Evolutionary conservation across 495 filamentous ascomycete genomes (phyloP).

Genomic region (Penicillium steckii): DNA sequence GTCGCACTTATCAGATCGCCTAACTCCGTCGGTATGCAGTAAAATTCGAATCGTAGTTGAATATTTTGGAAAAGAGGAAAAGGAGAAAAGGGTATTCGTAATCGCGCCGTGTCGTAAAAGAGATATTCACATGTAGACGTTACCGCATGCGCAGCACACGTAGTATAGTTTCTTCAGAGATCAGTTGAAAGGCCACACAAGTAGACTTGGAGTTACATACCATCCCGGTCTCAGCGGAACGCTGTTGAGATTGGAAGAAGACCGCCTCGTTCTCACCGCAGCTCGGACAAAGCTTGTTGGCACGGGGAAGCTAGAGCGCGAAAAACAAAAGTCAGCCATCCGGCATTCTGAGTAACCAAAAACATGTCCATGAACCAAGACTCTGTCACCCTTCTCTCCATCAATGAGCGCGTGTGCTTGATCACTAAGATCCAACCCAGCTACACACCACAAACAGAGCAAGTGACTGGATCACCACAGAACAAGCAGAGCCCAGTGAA

Average conservation of each 20-base stretch:
- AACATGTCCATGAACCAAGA: not conserved
- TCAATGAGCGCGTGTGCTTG: too few relatives aligned
- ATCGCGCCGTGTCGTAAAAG: slow-evolving; percentile 22
- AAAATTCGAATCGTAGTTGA: not conserved
- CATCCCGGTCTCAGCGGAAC: slow-evolving; percentile 96
- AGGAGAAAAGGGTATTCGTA: slow-evolving; percentile 38
- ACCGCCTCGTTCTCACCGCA: slow-evolving; percentile 87
- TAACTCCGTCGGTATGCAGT: slow-evolving; percentile 31
- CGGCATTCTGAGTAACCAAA: slow-evolving; percentile 11
- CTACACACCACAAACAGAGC: slow-evolving; percentile 40
- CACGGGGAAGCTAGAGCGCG: slow-evolving; percentile 73
- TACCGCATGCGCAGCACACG: slow-evolving; percentile 89
- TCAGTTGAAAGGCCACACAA: not conserved
- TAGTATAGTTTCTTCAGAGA: slow-evolving; percentile 85
- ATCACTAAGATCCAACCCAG: too few relatives aligned
- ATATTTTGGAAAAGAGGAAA: not conserved
- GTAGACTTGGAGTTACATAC: slow-evolving; percentile 42
- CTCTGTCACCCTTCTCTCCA: too few relatives aligned
- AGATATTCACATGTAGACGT: slow-evolving; percentile 67
- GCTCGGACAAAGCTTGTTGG: slow-evolving; percentile 75
- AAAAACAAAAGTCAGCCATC: slow-evolving; percentile 49
- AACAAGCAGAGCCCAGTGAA: slow-evolving; percentile 46
- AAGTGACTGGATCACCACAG: slow-evolving; percentile 53
- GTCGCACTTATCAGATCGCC: slow-evolving; percentile 6
- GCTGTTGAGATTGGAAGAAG: slow-evolving; percentile 97